Evolutionary conservation across 352 stramenopile genomes (phyloP), one percentile per base, ranked within the genome.

Genomic region (Halophytophthora polymorphica): DNA sequence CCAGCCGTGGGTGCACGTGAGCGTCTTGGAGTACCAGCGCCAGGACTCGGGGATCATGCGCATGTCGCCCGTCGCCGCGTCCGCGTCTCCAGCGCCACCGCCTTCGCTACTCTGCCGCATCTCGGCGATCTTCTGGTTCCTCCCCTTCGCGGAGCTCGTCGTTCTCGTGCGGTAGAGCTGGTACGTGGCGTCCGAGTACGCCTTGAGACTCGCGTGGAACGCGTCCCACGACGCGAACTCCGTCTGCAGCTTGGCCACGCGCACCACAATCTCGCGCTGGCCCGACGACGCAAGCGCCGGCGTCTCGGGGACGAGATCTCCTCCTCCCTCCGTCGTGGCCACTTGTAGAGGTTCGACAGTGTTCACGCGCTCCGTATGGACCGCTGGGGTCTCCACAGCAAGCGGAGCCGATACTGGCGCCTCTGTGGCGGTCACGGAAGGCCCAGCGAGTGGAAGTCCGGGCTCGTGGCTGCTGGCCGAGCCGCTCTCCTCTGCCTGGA

Each of bases 1-100:
- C 80, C 80, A 91, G n/a, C 80, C 80, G 56, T 91, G 80, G 0
- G 80, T 91, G 17, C 80, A 91, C 36, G 74, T 89, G 7, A 91
- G 47, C 0, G 80, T 91, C 53, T 91, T 91, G 0, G 78, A 89
- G 43, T 91, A 91, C 80, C 80, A 91, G 55, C 78, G 74, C 77
- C 70, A 91, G 7, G 73, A 58, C 29, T 84, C 74, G 0, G 80
- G 80, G 6, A 91, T 91, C 37, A 67, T 55, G 3, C 66, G 55
- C 15, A 71, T 54, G 14, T 56, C 43, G 3, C 31, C 37, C 4
- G 37, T 15, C 2, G 18, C 23, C 2, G 65, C 61, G 17, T 40
- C 33, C 44, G 72, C 49, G 68, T 62, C 18, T 56, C 63, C n/a
- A 54, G 54, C 52, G 64, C 80, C 57, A 60, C 71, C 45, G 51